Conservation (phyloP, 306 rosid species). For the Pachyrhizus erosus region DNA sequence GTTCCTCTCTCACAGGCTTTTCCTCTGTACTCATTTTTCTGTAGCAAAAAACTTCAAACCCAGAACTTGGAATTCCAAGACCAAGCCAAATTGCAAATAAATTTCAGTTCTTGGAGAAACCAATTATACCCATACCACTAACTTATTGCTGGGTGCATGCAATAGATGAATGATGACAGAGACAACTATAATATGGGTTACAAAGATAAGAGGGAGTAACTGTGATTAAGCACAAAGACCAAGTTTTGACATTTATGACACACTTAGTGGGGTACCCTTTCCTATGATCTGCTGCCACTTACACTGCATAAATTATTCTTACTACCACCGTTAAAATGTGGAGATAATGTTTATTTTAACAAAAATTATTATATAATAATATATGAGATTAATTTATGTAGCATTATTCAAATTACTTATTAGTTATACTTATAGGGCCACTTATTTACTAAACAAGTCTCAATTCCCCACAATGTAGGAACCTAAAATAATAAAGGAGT, state of each 20-base stretch:
- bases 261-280: conserved; percentile 42
- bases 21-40: conserved; percentile 59
- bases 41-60: conserved; percentile 11
- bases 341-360: background rate
- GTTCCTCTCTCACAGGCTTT: conserved; percentile 47
- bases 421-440: background rate
- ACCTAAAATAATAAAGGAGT: background rate
- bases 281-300: conserved; percentile 48
- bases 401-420: background rate
- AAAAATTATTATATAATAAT: background rate
- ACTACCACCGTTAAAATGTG: conserved; percentile 7
- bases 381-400: background rate
- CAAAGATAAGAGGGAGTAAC: conserved; percentile 21
- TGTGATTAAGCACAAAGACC: conserved; percentile 19
- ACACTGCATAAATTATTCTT: conserved; percentile 1
- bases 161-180: conserved; percentile 14
- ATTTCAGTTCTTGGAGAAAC: conserved; percentile 24
- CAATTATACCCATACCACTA: conserved; percentile 18
- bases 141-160: conserved; percentile 4
- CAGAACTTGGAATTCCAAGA: conserved; percentile 27
- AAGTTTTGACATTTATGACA: conserved; percentile 49
- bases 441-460: background rate
- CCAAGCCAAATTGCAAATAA: conserved; percentile 32
- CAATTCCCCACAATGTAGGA: background rate
- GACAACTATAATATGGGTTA: conserved; percentile 4